phyloP scores from a whole-genome alignment of 192 early-diverging fungal species.

The Rhizophagus clarus region DNA sequence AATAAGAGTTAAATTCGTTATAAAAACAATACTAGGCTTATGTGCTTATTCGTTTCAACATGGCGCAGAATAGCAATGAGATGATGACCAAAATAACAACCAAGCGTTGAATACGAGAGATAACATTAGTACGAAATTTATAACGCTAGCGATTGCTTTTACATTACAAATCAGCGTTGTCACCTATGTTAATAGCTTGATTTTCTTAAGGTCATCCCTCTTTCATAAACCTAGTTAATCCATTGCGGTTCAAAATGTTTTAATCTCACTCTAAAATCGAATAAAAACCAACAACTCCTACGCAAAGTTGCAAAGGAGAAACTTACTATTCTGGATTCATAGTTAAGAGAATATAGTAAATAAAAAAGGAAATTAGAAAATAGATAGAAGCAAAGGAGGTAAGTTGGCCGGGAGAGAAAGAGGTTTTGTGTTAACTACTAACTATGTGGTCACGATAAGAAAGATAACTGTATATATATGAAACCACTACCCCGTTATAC shows the following conservation, averaged over 20 bases:
- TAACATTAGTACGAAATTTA: background rate
- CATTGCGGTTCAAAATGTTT: background rate
- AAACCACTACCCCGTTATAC: background rate
- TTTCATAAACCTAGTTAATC: background rate
- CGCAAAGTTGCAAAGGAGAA: background rate
- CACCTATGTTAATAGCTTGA: background rate
- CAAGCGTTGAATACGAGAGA: background rate
- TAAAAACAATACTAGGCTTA: background rate
- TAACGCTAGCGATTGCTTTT: background rate
- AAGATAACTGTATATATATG: background rate
- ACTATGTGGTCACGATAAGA: background rate
- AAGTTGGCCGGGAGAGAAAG: background rate
- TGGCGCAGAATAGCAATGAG: background rate
- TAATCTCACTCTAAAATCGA: background rate
- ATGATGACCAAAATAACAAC: background rate
- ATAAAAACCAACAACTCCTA: background rate
- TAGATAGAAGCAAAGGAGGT: background rate
- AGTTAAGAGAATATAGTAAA: background rate
- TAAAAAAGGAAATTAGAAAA: background rate
- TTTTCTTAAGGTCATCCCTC: background rate
- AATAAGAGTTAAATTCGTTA: background rate
- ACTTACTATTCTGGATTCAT: constrained; percentile 36
- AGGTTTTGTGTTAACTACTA: background rate
- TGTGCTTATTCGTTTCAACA: background rate
- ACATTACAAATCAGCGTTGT: background rate